A percentile compares a stretch with the other conserved stretches of the same genome.
Evolutionary conservation across 2,329 filamentous ascomycete species (phyloP).

Genomic region (Stemphylium beticola): DNA sequence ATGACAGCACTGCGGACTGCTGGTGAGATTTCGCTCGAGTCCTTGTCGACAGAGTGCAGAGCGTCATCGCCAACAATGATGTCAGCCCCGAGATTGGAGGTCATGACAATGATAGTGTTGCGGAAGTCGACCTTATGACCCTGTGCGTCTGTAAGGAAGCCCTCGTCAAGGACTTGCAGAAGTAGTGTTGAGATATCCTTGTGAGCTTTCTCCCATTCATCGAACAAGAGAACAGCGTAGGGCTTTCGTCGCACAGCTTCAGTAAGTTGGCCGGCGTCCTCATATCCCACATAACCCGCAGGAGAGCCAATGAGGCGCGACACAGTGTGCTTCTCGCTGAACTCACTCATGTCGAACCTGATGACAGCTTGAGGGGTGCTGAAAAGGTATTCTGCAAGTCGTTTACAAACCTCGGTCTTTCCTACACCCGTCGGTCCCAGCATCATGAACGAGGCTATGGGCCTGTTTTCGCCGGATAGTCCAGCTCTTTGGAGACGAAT

Average conservation of each 20-base stretch:
- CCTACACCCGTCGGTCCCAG: constrained; percentile 94
- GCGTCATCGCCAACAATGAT: constrained; percentile 81
- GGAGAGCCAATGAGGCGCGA: constrained; percentile 91
- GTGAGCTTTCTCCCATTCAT: constrained; percentile 98
- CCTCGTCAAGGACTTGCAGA: constrained; percentile 93
- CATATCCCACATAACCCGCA: constrained; percentile 94
- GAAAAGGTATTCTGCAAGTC: constrained; percentile 91
- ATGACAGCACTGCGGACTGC: constrained; percentile 81
- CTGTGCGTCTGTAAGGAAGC: constrained; percentile 92
- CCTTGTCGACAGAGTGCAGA: constrained; percentile 63
- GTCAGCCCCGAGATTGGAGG: constrained; percentile 91
- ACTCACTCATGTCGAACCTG: constrained; percentile 97
- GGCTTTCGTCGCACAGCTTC: constrained; percentile 95
- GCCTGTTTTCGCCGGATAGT: constrained; percentile 87
- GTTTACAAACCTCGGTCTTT: constrained; percentile 97
- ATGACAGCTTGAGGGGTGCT: constrained; percentile 89
- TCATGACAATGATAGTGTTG: constrained; percentile 95
- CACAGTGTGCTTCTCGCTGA: constrained; percentile 96
- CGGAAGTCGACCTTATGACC: constrained; percentile 96
- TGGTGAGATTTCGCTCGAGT: constrained; percentile 70
- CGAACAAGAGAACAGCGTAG: constrained; percentile 91
- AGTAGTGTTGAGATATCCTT: constrained; percentile 91
- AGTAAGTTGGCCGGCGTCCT: constrained; percentile 93
- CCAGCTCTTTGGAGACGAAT: constrained; percentile 94
- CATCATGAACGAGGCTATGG: constrained; percentile 96